A percentile compares a stretch with the other conserved stretches of the same genome.
phyloP scores from a whole-genome alignment of 2,329 filamentous ascomycete species.

The Aspergillus carbonarius region DNA sequence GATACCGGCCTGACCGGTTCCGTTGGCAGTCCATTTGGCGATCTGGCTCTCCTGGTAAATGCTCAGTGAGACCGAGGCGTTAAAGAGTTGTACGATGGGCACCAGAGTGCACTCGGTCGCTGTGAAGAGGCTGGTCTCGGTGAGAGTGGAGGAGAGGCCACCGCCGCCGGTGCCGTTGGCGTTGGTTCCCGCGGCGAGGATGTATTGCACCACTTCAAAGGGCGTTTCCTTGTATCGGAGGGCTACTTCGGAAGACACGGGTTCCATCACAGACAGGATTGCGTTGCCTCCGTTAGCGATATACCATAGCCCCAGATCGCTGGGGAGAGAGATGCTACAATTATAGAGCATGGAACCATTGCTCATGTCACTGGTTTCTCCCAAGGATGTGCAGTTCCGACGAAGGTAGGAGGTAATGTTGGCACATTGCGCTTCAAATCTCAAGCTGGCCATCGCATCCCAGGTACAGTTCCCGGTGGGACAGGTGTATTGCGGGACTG shows the following conservation, averaged over 20 bases:
- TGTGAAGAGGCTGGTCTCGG: not conserved
- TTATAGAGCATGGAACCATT: not conserved
- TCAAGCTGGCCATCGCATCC: conserved; percentile 7
- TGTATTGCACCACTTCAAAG: not conserved
- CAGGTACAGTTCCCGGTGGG: conserved; percentile 14
- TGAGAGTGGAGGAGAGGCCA: not conserved
- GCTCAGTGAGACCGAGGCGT: not conserved
- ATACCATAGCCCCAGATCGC: not conserved
- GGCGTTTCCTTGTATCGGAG: not conserved
- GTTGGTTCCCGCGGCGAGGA: not conserved
- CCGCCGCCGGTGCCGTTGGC: not conserved
- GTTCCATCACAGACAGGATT: not conserved
- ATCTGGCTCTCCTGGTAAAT: not conserved
- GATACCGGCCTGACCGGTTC: too few species aligned
- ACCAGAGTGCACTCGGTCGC: not conserved
- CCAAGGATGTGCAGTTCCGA: not conserved
- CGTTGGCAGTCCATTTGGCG: not conserved
- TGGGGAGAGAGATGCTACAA: not conserved
- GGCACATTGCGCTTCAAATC: conserved; percentile 7
- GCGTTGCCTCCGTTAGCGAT: not conserved
- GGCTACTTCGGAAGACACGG: not conserved
- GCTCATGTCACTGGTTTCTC: not conserved
- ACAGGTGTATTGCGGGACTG: conserved; percentile 11
- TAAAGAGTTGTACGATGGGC: not conserved
- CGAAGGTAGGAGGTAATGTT: conserved; percentile 10